phyloP scores from a whole-genome alignment of 306 rosid genomes.

The Ammopiptanthus mongolicus region DNA sequence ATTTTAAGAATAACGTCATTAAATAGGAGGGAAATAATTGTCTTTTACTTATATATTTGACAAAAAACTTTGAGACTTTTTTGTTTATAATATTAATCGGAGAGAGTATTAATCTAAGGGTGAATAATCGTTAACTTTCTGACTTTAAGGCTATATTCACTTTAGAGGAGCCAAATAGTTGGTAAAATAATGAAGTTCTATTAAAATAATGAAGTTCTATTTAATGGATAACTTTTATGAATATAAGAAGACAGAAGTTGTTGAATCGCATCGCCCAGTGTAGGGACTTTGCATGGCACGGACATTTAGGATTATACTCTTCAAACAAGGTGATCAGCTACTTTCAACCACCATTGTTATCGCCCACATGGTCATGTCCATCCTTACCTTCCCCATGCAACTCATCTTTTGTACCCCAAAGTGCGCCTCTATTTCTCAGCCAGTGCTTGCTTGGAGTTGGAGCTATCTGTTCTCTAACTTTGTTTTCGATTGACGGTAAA shows the following conservation, averaged over 20 bases:
- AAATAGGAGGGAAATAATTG: too few species aligned
- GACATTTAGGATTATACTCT: not conserved
- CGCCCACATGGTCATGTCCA: conserved; percentile 22
- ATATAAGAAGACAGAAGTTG: not conserved
- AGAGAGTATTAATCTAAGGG: too few species aligned
- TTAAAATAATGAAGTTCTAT: too few species aligned
- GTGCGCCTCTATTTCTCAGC: conserved; percentile 25
- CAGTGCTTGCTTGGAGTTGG: not conserved
- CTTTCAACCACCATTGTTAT: conserved; percentile 34
- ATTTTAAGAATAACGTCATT: too few species aligned
- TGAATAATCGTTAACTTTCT: too few species aligned
- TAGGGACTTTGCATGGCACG: not conserved
- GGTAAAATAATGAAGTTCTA: too few species aligned
- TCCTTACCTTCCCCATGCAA: conserved; percentile 11
- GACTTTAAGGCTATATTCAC: too few species aligned
- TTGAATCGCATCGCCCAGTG: conserved; percentile 1
- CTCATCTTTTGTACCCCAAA: not conserved
- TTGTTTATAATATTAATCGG: too few species aligned
- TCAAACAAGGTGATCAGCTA: conserved; percentile 21
- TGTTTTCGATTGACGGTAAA: not conserved
- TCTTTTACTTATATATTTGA: too few species aligned
- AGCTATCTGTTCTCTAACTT: not conserved
- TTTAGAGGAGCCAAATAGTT: too few species aligned
- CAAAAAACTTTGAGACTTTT: too few species aligned
- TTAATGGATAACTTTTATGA: too few species aligned